A percentile compares a stretch with the other conserved stretches of the same genome.
Conservation (phyloP, 2,329 filamentous ascomycete species). For the Aulographum hederae region DNA sequence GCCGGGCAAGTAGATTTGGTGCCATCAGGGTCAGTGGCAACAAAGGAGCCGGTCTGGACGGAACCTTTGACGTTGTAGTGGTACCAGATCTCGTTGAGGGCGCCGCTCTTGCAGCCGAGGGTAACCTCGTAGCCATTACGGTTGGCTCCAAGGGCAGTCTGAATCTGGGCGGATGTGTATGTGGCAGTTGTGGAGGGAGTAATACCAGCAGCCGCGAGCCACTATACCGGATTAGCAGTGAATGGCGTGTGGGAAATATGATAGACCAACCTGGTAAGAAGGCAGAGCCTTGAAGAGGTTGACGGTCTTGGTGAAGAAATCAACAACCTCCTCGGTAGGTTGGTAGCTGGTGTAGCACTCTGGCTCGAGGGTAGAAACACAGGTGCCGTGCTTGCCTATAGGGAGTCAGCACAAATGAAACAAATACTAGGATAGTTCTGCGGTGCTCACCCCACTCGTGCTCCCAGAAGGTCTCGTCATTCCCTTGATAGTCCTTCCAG, state of each 20-base stretch:
- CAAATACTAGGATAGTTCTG: slow-evolving; percentile 8
- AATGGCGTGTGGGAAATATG: too few relatives aligned
- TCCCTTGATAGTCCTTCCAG: slow-evolving; percentile 12
- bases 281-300: slow-evolving; percentile 8
- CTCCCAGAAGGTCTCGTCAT: slow-evolving; percentile 5
- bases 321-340: slow-evolving; percentile 9
- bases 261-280: slow-evolving; percentile 7
- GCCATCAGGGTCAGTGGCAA: slow-evolving; percentile 36
- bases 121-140: slow-evolving; percentile 38
- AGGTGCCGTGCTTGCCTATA: slow-evolving; percentile 12
- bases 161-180: slow-evolving; percentile 41
- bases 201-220: slow-evolving; percentile 43
- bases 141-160: slow-evolving; percentile 34
- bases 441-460: too few relatives aligned
- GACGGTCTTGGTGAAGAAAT: slow-evolving; percentile 9
- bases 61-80: slow-evolving; percentile 45
- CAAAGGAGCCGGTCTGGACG: slow-evolving; percentile 41
- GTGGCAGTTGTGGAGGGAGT: slow-evolving; percentile 33
- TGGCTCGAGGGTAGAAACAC: slow-evolving; percentile 10
- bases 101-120: slow-evolving; percentile 33
- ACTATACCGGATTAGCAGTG: too few relatives aligned
- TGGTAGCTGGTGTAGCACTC: slow-evolving; percentile 9
- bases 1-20: slow-evolving; percentile 43
- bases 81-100: slow-evolving; percentile 38
- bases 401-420: too few relatives aligned